Evolutionary conservation across 2,329 filamentous ascomycete species (phyloP).

Genomic region (Microcyclospora pomicola): DNA sequence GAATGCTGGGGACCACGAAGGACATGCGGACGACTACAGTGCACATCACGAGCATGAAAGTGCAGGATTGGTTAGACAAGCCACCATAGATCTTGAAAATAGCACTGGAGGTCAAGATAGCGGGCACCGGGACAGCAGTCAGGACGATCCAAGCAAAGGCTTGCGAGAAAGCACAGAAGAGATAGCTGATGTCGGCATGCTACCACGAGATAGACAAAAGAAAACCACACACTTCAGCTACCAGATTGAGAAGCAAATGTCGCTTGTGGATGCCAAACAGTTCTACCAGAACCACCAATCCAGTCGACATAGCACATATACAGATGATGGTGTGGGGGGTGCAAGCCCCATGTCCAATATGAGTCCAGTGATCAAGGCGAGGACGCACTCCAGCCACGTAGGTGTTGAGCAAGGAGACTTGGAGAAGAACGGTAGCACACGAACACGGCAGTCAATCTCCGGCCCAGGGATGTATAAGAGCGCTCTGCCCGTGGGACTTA

Average conservation of each 20-base stretch:
- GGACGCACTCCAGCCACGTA: conserved; percentile 30
- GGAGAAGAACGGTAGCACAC: conserved; percentile 29
- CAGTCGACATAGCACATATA: conserved; percentile 43
- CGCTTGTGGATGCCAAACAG: conserved; percentile 83
- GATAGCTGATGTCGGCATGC: conserved; percentile 21
- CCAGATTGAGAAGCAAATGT: conserved; percentile 85
- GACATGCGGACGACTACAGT: conserved; percentile 1
- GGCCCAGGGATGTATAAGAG: conserved; percentile 15
- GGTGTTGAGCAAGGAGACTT: conserved; percentile 18
- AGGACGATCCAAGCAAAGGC: conserved; percentile 5
- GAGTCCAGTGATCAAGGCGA: conserved; percentile 30
- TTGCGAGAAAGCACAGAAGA: conserved; percentile 8
- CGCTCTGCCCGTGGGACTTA: conserved; percentile 23
- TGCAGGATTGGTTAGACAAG: conserved; percentile 12
- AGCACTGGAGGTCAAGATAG: conserved; percentile 1
- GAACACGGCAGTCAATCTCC: conserved; percentile 20
- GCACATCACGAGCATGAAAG: conserved; percentile 11
- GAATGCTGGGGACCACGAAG: conserved; percentile 7
- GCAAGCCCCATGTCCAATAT: conserved; percentile 11
- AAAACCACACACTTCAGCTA: conserved; percentile 88
- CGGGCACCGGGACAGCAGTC: neutral
- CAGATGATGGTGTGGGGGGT: conserved; percentile 21
- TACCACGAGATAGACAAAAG: conserved; percentile 39
- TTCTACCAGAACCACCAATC: conserved; percentile 75
- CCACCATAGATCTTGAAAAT: conserved; percentile 13